Base-by-base conservation (phyloP, 306 rosid genomes). In the Vigna unguiculata region DNA sequence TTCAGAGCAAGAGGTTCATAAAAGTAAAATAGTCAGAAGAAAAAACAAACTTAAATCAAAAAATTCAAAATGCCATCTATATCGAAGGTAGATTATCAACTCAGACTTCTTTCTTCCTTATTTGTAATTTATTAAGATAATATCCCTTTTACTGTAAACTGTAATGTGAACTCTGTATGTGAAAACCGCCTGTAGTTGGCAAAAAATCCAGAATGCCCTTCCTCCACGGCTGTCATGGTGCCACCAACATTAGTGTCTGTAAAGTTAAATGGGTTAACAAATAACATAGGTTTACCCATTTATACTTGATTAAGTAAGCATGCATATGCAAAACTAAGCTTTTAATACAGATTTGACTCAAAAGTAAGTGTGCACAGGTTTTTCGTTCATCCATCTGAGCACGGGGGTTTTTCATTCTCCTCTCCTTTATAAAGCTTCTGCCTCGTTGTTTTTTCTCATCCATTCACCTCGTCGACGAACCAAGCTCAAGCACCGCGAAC, bases 11-110 rank as follows among this genome's bases (percentile, higher is more conserved):
- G 20, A 55, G 24, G 41, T 54, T 67, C 53, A 66, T 30, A 54
- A 54, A 66, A 46, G 81, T 54, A 55, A 67, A 64, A 66, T 47
- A 41, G 13, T 55, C 38, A 67, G n/a, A 78, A 32, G 43, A 36
- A 14, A 46, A 78, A 11, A 51, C 52, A 69, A 46, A 34, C 20
- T 34, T 54, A 45, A 78, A 52, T 59, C 64, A 55, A 15, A 9
- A 48, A 58, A 41, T 48, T 61, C 76, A 61, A 61, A 22, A 49
- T 34, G 65, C 38, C 47, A 60, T 70, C 40, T 36, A 71, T 46
- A 58, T 58, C n/a, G 34, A 34, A 34, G 72, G 43, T 15, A 63
- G 16, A 21, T 75, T 22, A 9, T 34, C 32, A 40, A 30, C 30
- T 10, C 51, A 19, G 32, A 14, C 41, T n/a, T 41, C 54, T 52